phyloP scores from a whole-genome alignment of 805 yeast genomes.

The Candida maltosa region DNA sequence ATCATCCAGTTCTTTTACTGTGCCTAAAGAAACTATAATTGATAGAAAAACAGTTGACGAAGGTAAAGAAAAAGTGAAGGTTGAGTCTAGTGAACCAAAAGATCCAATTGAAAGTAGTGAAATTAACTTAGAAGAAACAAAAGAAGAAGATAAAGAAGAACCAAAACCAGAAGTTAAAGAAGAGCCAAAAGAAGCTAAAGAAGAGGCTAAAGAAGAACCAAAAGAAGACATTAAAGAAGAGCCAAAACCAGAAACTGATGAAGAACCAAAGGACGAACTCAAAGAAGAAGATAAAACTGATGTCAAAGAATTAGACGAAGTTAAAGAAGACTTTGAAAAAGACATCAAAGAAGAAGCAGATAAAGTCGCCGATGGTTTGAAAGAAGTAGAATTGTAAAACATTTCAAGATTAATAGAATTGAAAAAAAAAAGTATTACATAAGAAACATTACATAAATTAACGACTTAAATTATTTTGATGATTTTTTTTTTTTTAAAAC shows the following conservation, averaged over 20 bases:
- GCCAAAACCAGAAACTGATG: slow-evolving; percentile 4
- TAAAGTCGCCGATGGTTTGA: slow-evolving; percentile 8
- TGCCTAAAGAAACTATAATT: slow-evolving; percentile 43
- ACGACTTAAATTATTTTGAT: too few species aligned
- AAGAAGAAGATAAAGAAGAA: slow-evolving; percentile 3
- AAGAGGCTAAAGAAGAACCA: slow-evolving; percentile 1
- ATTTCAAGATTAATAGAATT: too few species aligned
- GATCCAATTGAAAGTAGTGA: neutral
- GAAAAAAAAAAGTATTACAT: too few species aligned
- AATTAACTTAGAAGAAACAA: slow-evolving; percentile 1
- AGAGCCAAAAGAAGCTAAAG: slow-evolving; percentile 3
- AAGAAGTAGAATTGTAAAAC: slow-evolving; percentile 10
- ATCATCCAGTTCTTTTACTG: slow-evolving; percentile 21
- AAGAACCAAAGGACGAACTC: slow-evolving; percentile 2
- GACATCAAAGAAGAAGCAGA: neutral
- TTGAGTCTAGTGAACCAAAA: neutral
- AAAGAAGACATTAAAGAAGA: slow-evolving; percentile 1
- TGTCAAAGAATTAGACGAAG: too few species aligned
- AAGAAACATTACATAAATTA: too few species aligned
- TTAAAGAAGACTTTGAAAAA: slow-evolving; percentile 1
- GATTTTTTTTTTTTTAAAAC: too few species aligned
- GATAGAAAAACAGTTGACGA: slow-evolving; percentile 18
- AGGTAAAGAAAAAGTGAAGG: slow-evolving; percentile 4
- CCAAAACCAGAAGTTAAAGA: neutral
- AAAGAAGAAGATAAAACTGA: slow-evolving; percentile 4